These are phyloP conservation scores for Ambispora gerdemannii DNA, from an alignment of 192 early-diverging fungal genomes.

Conservation along the genomic window DNA sequence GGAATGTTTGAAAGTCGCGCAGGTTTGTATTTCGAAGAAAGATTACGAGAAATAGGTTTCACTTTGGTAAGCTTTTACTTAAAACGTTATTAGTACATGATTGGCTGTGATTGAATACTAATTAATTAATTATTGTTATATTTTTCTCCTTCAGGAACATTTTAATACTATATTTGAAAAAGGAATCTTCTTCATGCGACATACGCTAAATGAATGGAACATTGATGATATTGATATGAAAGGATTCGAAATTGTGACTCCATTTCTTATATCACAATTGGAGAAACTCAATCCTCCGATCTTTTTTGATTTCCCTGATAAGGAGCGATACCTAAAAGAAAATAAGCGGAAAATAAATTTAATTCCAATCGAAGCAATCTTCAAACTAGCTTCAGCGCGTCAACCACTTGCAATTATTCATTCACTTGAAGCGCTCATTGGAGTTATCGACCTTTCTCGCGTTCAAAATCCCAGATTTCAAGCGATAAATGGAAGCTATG, in stretches of 20 bases:
- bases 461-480: constrained; percentile 18
- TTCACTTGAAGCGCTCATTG: background rate
- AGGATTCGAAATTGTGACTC: constrained; percentile 14
- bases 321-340: background rate
- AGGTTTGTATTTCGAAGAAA: constrained; percentile 4
- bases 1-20: background rate
- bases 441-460: background rate
- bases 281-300: background rate
- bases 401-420: constrained; percentile 7
- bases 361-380: constrained; percentile 9
- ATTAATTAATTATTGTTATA: no score
- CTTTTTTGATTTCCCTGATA: constrained; percentile 17
- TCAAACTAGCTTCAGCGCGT: background rate
- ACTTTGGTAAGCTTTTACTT: constrained; percentile 1
- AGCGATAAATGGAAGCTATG: constrained; percentile 20
- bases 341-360: background rate
- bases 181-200: background rate
- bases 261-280: background rate
- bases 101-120: no score
- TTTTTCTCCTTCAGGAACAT: background rate
- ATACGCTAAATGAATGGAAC: constrained; percentile 7
- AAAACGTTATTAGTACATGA: no score
- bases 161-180: background rate
- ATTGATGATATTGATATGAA: background rate
- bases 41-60: constrained; percentile 1